Percentiles rank a stretch among this genome's conserved stretches.
Evolutionary conservation across 441 rosid species (phyloP).

Genomic region (Erodium moschatum): DNA sequence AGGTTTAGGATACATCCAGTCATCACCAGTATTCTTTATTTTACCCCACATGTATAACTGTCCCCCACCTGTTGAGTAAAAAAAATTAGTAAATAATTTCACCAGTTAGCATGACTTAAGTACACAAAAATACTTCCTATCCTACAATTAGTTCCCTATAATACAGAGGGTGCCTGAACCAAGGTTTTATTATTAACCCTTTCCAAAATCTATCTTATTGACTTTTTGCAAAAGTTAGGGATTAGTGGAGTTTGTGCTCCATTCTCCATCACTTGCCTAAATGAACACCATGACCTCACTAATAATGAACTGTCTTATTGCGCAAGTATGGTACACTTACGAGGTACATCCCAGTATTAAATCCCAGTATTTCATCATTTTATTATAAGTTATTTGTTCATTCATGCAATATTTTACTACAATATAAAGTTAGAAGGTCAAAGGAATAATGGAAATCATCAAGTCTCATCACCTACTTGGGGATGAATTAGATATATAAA

Average conservation of each 20-base stretch:
- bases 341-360: neutral
- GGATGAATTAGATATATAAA: neutral
- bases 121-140: neutral
- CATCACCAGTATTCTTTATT: slow-evolving; percentile 79
- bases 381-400: neutral
- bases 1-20: slow-evolving; percentile 99
- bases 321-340: neutral
- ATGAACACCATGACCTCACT: neutral
- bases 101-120: neutral
- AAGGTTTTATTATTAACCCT: neutral
- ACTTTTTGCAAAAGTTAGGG: neutral
- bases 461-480: neutral
- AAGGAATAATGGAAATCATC: neutral
- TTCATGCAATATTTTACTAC: neutral
- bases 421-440: neutral
- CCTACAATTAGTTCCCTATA: neutral
- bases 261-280: neutral
- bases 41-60: slow-evolving; percentile 99
- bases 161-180: neutral
- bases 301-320: neutral
- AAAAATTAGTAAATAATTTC: neutral
- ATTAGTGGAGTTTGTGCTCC: neutral
- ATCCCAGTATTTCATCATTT: neutral
- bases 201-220: neutral
- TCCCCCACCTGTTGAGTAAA: slow-evolving; percentile 63